Evolutionary conservation across 2,329 filamentous ascomycete genomes (phyloP).

Genomic region (Biscogniauxia marginata): DNA sequence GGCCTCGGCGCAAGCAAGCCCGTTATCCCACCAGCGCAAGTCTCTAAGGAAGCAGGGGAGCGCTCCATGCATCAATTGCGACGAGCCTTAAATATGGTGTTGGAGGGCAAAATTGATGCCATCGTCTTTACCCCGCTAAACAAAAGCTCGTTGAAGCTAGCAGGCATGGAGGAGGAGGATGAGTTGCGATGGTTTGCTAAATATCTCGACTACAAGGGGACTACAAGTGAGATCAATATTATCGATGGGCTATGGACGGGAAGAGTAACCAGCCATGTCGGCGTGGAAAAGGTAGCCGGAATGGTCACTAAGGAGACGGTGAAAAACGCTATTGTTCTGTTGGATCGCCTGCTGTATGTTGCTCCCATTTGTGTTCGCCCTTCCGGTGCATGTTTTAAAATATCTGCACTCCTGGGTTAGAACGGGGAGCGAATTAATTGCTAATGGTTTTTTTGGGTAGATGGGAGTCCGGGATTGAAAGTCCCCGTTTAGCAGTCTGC

Average conservation of each 20-base stretch:
- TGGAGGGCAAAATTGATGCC: constrained; percentile 28
- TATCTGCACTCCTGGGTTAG: too few species aligned
- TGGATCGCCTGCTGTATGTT: constrained; percentile 27
- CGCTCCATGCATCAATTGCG: constrained; percentile 29
- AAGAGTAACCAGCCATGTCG: constrained; percentile 34
- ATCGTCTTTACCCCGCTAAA: constrained; percentile 35
- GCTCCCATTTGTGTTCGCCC: background rate
- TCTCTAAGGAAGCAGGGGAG: constrained; percentile 26
- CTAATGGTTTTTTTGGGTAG: constrained; percentile 8
- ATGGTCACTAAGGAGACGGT: constrained; percentile 28
- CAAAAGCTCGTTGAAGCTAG: constrained; percentile 34
- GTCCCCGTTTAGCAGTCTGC: constrained; percentile 33
- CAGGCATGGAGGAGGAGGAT: constrained; percentile 36
- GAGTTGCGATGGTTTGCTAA: constrained; percentile 37
- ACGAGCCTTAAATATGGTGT: constrained; percentile 27
- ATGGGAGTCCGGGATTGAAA: constrained; percentile 32
- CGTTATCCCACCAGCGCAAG: constrained; percentile 14
- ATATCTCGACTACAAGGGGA: constrained; percentile 28
- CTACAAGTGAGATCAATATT: constrained; percentile 36
- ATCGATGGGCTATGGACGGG: constrained; percentile 30
- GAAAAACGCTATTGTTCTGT: constrained; percentile 27
- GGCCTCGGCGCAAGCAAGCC: constrained; percentile 13
- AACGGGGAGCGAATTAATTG: background rate
- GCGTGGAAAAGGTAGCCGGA: constrained; percentile 29
- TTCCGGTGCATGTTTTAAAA: too few species aligned